A percentile compares a stretch with the other conserved stretches of the same genome.
Conservation (phyloP, 345 rosid species). For the Kandelia obovata region DNA sequence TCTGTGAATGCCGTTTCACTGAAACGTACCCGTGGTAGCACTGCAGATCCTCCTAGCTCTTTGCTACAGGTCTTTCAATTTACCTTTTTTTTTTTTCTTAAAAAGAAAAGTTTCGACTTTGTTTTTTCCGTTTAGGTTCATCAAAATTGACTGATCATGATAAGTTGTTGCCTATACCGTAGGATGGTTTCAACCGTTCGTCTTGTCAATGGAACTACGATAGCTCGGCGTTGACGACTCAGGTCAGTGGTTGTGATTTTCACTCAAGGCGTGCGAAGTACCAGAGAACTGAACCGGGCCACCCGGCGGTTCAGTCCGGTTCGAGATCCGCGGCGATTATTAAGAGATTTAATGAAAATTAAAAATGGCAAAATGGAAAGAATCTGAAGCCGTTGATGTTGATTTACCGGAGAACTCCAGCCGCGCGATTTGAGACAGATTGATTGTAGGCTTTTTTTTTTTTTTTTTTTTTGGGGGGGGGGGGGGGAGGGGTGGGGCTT, state of each 20-base stretch:
- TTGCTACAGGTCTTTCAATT: background rate
- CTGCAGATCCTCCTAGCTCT: constrained; percentile 37
- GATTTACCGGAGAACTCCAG: constrained; percentile 5
- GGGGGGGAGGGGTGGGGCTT: background rate
- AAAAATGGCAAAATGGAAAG: background rate
- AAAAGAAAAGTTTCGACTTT: no score
- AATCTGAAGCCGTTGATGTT: constrained; percentile 11
- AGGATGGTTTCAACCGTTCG: constrained; percentile 21
- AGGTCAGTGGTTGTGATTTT: background rate
- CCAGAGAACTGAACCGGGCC: constrained; percentile 14
- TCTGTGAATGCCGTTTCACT: constrained; percentile 9
- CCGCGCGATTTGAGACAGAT: constrained; percentile 27
- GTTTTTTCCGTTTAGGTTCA: no score
- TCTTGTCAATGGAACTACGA: constrained; percentile 13
- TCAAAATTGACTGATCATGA: no score
- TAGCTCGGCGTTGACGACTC: background rate
- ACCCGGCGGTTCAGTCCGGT: background rate
- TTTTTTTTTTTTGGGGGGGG: no score
- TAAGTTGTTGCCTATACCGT: background rate
- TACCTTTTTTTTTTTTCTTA: background rate
- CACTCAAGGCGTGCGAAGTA: constrained; percentile 17
- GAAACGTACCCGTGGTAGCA: background rate
- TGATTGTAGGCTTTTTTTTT: background rate
- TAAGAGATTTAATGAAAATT: background rate
- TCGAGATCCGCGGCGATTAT: constrained; percentile 16